Conservation (phyloP, 2,329 filamentous ascomycete genomes). For the Penicillium sp. region DNA sequence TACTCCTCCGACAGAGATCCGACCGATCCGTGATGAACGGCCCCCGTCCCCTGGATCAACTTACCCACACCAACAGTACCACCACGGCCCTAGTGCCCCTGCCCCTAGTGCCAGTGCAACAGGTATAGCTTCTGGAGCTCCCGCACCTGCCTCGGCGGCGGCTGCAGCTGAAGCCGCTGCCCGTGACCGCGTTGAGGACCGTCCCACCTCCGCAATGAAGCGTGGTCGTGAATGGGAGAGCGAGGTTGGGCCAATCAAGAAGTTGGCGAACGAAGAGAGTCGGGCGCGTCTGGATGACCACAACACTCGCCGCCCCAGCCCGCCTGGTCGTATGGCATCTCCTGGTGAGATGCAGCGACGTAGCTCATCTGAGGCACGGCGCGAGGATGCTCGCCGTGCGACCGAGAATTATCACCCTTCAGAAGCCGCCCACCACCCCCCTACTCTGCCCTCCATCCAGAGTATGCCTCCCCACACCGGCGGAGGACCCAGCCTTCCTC, state of each 20-base stretch:
- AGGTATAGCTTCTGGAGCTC: slow-evolving; percentile 66
- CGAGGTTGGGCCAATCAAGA: slow-evolving; percentile 67
- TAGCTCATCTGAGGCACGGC: slow-evolving; percentile 70
- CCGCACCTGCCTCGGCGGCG: slow-evolving; percentile 62
- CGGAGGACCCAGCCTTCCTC: slow-evolving; percentile 54
- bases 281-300: slow-evolving; percentile 83
- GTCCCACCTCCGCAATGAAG: slow-evolving; percentile 79
- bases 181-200: slow-evolving; percentile 62
- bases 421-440: slow-evolving; percentile 83
- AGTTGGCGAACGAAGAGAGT: slow-evolving; percentile 82
- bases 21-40: slow-evolving; percentile 76
- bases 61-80: slow-evolving; percentile 77
- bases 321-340: slow-evolving; percentile 57
- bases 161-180: slow-evolving; percentile 67
- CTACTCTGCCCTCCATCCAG: slow-evolving; percentile 54
- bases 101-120: slow-evolving; percentile 38
- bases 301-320: slow-evolving; percentile 70
- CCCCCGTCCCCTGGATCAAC: slow-evolving; percentile 88
- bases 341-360: slow-evolving; percentile 68
- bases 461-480: slow-evolving; percentile 48
- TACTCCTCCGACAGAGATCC: slow-evolving; percentile 79
- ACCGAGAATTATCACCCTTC: slow-evolving; percentile 86
- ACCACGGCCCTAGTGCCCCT: slow-evolving; percentile 66
- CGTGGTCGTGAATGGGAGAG: slow-evolving; percentile 91
- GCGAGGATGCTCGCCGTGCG: slow-evolving; percentile 66